phyloP scores from a whole-genome alignment of 305 asterid species.

The Solanum hybrid region DNA sequence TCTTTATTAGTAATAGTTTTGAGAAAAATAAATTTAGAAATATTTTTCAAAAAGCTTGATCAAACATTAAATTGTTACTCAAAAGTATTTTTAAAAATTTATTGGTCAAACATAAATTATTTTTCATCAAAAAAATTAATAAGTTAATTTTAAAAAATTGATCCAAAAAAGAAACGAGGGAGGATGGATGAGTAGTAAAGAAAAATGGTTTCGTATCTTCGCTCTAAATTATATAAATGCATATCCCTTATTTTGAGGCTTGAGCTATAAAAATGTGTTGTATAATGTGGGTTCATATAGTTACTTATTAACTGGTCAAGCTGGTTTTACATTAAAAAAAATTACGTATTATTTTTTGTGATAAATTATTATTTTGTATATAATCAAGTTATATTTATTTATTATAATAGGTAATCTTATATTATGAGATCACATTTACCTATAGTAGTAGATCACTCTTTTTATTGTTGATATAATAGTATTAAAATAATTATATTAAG shows the following conservation, averaged over 20 bases:
- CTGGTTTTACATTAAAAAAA: constrained; percentile 3
- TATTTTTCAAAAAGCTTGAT: not conserved
- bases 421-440: not conserved
- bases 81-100: not conserved
- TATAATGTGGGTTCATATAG: constrained; percentile 24
- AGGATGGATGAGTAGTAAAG: not conserved
- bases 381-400: not conserved
- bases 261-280: constrained; percentile 15
- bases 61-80: not conserved
- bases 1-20: too few species aligned
- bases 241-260: not conserved
- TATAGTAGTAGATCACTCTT: not conserved
- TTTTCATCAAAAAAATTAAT: not conserved
- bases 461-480: not conserved
- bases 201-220: not conserved
- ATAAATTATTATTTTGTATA: not conserved
- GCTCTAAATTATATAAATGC: not conserved
- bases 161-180: not conserved
- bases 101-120: not conserved
- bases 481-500: not conserved
- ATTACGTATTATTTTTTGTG: not conserved
- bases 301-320: constrained; percentile 19
- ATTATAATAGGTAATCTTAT: not conserved
- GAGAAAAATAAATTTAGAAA: not conserved
- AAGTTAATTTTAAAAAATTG: not conserved